These are phyloP conservation scores for Hymenoscyphus fructigenus DNA, from an alignment of 2,329 filamentous ascomycete genomes.

Conservation along the genomic window DNA sequence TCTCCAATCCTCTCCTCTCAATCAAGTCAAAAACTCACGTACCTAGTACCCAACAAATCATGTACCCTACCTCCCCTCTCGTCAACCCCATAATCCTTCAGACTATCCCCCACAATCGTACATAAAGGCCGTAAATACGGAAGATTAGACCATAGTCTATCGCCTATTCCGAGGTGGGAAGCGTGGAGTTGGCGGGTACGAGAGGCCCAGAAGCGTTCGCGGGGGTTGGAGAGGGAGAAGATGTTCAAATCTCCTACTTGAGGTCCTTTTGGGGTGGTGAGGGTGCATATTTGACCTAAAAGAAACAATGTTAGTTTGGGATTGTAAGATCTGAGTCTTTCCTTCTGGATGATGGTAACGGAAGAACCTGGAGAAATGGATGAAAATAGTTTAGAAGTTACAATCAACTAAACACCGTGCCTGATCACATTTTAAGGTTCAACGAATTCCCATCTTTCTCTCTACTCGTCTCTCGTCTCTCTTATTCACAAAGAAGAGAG, in stretches of 20 bases:
- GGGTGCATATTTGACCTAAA: constrained; percentile 64
- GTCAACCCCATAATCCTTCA: constrained; percentile 60
- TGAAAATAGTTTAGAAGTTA: no score
- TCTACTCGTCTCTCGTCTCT: no score
- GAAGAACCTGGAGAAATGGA: no score
- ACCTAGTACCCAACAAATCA: constrained; percentile 70
- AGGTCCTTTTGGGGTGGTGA: constrained; percentile 73
- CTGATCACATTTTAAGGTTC: no score
- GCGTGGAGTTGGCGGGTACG: constrained; percentile 77
- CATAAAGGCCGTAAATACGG: constrained; percentile 74
- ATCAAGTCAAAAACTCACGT: not conserved
- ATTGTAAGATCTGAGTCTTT: not conserved
- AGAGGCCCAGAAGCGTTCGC: constrained; percentile 79
- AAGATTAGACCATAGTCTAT: constrained; percentile 75
- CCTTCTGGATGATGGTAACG: not conserved
- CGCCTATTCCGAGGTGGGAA: constrained; percentile 68
- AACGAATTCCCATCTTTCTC: no score
- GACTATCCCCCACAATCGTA: constrained; percentile 68
- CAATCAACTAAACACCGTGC: no score
- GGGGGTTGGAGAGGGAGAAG: constrained; percentile 74
- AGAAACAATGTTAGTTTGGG: not conserved
- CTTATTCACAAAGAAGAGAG: no score
- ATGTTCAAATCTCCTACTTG: constrained; percentile 84
- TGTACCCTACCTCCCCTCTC: constrained; percentile 67
- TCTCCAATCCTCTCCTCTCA: no score